A percentile compares a stretch with the other conserved stretches of the same genome.
These are phyloP conservation scores for Tillandsia leiboldiana DNA, from an alignment of 176 grass and related monocot genomes.

Conservation along the genomic window DNA sequence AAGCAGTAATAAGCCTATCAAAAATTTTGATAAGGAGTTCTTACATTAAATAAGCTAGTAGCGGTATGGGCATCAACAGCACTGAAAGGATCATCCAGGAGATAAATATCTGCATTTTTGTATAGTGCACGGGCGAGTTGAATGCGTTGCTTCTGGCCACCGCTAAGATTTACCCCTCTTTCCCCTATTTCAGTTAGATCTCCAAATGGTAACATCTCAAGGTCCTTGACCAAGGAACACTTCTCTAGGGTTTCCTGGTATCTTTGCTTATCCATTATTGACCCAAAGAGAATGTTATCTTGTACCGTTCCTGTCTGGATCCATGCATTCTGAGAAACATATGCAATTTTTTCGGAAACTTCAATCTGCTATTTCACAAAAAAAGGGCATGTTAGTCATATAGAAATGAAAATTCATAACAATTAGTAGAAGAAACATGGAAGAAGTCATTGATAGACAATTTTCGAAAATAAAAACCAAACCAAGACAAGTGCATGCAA, in stretches of 20 bases:
- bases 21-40: neutral
- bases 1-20: neutral
- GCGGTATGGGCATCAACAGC: slow-evolving; percentile 25
- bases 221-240: slow-evolving; percentile 20
- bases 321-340: slow-evolving; percentile 26
- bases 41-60: slow-evolving; percentile 17
- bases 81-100: slow-evolving; percentile 21
- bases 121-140: slow-evolving; percentile 20
- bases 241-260: slow-evolving; percentile 14
- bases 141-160: slow-evolving; percentile 23
- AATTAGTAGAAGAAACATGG: neutral
- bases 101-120: slow-evolving; percentile 19
- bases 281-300: slow-evolving; percentile 20
- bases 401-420: neutral
- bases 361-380: slow-evolving; percentile 6
- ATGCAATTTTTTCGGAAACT: slow-evolving; percentile 6
- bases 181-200: slow-evolving; percentile 23
- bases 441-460: slow-evolving; percentile 2
- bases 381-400: neutral
- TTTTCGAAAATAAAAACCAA: neutral
- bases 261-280: slow-evolving; percentile 5
- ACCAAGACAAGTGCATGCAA: neutral
- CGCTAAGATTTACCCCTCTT: slow-evolving; percentile 23
- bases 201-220: slow-evolving; percentile 17
- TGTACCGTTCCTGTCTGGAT: slow-evolving; percentile 12